Evolutionary conservation across 2,329 filamentous ascomycete genomes (phyloP).

Genomic region (Botrytis hyacinthi): DNA sequence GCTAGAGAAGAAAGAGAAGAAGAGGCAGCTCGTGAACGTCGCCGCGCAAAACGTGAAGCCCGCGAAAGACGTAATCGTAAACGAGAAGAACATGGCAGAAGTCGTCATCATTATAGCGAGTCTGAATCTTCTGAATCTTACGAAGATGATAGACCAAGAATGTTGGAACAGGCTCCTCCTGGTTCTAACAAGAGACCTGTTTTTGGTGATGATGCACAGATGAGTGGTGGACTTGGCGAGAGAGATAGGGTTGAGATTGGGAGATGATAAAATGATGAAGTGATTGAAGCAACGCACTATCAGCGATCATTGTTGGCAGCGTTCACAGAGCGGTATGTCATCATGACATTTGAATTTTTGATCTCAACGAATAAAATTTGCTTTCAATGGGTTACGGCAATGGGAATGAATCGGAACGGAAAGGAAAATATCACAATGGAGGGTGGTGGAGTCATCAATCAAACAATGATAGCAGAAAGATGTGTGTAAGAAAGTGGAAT

Average conservation of each 20-base stretch:
- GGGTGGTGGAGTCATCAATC: not conserved
- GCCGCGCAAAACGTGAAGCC: slow-evolving; percentile 35
- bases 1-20: slow-evolving; percentile 39
- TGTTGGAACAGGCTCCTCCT: slow-evolving; percentile 33
- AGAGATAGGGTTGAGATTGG: not conserved
- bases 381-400: not conserved
- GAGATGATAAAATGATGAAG: not conserved
- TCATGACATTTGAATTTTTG: not conserved
- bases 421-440: not conserved
- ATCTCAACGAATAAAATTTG: not conserved
- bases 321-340: not conserved
- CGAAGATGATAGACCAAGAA: slow-evolving; percentile 30
- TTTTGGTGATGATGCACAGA: slow-evolving; percentile 31
- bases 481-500: not conserved
- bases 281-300: not conserved
- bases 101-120: slow-evolving; percentile 28
- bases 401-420: not conserved
- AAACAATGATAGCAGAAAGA: not conserved
- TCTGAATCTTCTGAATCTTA: slow-evolving; percentile 27
- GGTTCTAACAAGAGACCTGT: slow-evolving; percentile 28
- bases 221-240: slow-evolving; percentile 34
- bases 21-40: slow-evolving; percentile 34
- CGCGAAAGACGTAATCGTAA: slow-evolving; percentile 38
- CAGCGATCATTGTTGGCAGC: not conserved
- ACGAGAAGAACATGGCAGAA: slow-evolving; percentile 21